Conservation (phyloP, 129 eudicot genomes). For the Dittrichia graveolens region DNA sequence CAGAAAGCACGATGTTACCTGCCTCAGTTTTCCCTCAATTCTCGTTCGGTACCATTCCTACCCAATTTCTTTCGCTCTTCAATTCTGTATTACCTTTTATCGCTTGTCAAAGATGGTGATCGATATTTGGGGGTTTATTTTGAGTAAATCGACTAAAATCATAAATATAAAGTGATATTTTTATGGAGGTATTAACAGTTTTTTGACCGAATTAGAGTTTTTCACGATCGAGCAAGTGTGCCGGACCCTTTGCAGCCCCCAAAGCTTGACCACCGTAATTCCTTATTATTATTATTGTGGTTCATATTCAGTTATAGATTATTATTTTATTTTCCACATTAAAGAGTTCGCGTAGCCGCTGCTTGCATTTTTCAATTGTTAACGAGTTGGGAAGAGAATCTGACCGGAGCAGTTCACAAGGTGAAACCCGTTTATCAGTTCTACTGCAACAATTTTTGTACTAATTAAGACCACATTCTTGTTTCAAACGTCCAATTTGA, state of each 20-base stretch:
- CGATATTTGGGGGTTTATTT: slow-evolving; percentile 16
- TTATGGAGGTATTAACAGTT: background rate
- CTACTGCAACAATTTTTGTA: too few relatives aligned
- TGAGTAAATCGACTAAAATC: too few relatives aligned
- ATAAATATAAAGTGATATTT: too few relatives aligned
- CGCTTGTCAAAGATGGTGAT: background rate
- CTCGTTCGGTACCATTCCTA: slow-evolving; percentile 15
- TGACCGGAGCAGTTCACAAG: slow-evolving; percentile 23
- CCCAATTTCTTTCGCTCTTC: background rate
- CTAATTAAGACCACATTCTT: background rate
- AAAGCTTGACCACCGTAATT: background rate
- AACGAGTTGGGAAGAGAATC: slow-evolving; percentile 34
- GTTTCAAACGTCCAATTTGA: background rate
- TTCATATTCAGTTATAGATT: background rate
- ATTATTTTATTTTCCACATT: background rate
- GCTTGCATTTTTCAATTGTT: slow-evolving; percentile 22
- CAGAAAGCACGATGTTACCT: slow-evolving; percentile 5
- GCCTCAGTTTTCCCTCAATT: background rate
- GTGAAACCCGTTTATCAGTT: slow-evolving; percentile 29
- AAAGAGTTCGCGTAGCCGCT: slow-evolving; percentile 21
- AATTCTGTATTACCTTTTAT: background rate
- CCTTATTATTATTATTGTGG: background rate
- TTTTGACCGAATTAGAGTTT: background rate
- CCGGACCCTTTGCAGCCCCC: background rate
- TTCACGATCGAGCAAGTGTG: background rate